Evolutionary conservation across 176 grass and related monocot genomes (phyloP).

Genomic region (Ananas comosus): DNA sequence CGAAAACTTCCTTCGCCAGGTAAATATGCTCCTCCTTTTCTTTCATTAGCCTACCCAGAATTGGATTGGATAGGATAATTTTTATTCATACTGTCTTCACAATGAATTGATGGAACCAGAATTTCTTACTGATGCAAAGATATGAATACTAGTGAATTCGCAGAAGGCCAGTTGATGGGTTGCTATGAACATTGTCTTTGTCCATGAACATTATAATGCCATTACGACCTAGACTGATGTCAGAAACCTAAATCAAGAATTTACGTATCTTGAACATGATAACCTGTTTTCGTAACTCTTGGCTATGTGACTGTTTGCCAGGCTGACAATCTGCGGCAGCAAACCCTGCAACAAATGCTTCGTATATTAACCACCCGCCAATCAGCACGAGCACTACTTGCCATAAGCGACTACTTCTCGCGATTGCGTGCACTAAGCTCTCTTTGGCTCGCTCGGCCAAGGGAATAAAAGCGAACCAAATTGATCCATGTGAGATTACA

Average conservation of each 20-base stretch:
- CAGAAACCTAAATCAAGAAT: background rate
- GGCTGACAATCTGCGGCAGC: conserved; percentile 44
- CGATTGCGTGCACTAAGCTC: conserved; percentile 41
- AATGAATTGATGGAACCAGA: too few relatives aligned
- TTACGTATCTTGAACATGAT: background rate
- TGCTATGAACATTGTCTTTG: too few relatives aligned
- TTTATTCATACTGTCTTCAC: background rate
- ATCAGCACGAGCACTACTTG: conserved; percentile 43
- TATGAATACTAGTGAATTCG: too few relatives aligned
- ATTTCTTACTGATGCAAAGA: too few relatives aligned
- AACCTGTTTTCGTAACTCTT: background rate
- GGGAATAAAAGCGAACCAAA: conserved; percentile 10
- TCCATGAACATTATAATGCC: too few relatives aligned
- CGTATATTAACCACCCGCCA: conserved; percentile 35
- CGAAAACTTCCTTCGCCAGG: conserved; percentile 85
- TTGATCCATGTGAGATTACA: background rate
- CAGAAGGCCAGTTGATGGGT: too few relatives aligned
- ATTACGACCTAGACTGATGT: too few relatives aligned
- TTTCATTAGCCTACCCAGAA: too few relatives aligned
- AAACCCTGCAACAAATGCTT: conserved; percentile 35
- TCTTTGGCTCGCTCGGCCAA: conserved; percentile 41
- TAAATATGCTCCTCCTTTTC: conserved; percentile 13
- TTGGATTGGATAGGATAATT: too few relatives aligned
- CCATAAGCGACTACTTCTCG: conserved; percentile 34
- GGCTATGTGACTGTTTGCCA: background rate